These are phyloP conservation scores for Rhinocladiella similis DNA, from an alignment of 2,329 filamentous ascomycete species.

Conservation along the genomic window DNA sequence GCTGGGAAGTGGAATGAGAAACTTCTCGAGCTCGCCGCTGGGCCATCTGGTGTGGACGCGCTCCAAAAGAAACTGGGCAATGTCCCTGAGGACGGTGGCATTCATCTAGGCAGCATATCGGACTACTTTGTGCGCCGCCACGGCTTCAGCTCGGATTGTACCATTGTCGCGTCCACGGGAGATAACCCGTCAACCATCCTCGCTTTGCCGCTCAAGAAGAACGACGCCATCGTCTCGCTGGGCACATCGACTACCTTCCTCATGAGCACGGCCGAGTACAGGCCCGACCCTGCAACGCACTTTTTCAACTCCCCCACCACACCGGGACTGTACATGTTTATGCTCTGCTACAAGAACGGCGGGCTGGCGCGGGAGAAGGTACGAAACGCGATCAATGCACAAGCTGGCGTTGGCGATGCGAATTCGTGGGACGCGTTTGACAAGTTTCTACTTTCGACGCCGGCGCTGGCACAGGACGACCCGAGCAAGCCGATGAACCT, in stretches of 20 bases:
- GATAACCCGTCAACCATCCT: constrained; percentile 97
- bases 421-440: constrained; percentile 81
- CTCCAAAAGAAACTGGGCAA: constrained; percentile 77
- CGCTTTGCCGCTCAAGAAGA: constrained; percentile 78
- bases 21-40: constrained; percentile 74
- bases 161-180: constrained; percentile 83
- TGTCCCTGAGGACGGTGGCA: constrained; percentile 77
- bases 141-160: constrained; percentile 73
- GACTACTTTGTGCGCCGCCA: constrained; percentile 77
- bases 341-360: constrained; percentile 99
- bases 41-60: constrained; percentile 60
- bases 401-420: constrained; percentile 43
- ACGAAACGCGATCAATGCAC: constrained; percentile 71
- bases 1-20: constrained; percentile 70
- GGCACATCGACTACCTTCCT: constrained; percentile 96
- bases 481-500: constrained; percentile 68
- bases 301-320: constrained; percentile 98
- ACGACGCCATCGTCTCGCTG: constrained; percentile 91
- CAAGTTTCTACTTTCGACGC: constrained; percentile 64
- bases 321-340: constrained; percentile 94
- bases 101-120: constrained; percentile 72
- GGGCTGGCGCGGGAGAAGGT: constrained; percentile 88
- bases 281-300: constrained; percentile 86
- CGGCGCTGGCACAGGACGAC: constrained; percentile 65
- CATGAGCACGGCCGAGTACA: constrained; percentile 92